Evolutionary conservation across 306 rosid species (phyloP).

Genomic region (Betula pendula): DNA sequence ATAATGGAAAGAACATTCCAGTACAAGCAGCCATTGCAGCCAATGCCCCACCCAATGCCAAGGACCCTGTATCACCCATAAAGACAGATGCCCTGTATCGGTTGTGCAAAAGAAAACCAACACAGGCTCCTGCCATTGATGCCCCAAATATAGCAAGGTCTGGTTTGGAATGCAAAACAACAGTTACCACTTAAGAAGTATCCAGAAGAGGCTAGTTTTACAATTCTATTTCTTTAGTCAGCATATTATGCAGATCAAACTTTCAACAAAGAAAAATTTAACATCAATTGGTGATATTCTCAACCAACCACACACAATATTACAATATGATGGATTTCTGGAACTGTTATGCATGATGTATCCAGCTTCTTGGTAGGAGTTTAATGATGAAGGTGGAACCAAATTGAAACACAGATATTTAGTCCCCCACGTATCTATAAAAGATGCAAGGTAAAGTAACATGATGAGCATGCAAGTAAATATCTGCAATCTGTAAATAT

Average conservation of each 20-base stretch:
- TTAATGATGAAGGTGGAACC: constrained; percentile 10
- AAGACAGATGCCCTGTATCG: constrained; percentile 82
- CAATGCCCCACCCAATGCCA: constrained; percentile 92
- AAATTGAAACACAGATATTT: background rate
- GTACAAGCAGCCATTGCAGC: constrained; percentile 97
- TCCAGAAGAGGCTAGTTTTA: constrained; percentile 14
- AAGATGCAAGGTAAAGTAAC: background rate
- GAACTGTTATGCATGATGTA: constrained; percentile 7
- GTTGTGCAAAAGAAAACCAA: constrained; percentile 93
- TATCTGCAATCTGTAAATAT: background rate
- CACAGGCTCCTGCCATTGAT: constrained; percentile 99
- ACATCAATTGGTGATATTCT: background rate
- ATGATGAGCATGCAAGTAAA: background rate
- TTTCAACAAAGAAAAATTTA: background rate
- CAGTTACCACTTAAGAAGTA: constrained; percentile 10
- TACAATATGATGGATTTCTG: constrained; percentile 9
- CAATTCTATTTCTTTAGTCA: no score
- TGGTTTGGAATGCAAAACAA: constrained; percentile 41
- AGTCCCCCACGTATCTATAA: background rate
- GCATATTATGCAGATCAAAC: background rate
- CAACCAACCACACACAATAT: constrained; percentile 8
- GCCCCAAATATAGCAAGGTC: constrained; percentile 93
- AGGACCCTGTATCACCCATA: constrained; percentile 90
- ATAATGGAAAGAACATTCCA: constrained; percentile 91
- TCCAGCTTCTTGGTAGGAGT: constrained; percentile 18